Evolutionary conservation across 2,329 filamentous ascomycete species (phyloP), one percentile per base, ranked within the genome.

Genomic region (Phoma sp.): DNA sequence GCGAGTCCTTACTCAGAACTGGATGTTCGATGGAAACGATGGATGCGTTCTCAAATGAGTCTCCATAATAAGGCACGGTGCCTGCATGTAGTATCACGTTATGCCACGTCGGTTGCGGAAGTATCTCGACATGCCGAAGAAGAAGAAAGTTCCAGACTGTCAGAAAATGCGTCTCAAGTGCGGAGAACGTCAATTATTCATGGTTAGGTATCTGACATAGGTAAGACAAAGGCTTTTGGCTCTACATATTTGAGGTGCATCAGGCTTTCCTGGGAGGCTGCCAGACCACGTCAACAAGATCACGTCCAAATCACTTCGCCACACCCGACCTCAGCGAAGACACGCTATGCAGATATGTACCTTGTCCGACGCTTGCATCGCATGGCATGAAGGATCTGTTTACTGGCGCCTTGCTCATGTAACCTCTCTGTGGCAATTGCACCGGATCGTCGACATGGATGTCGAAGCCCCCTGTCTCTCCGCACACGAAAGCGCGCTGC

Each of bases 21-120:
- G 48, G 37, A 12, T 5, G 15, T 15, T 7, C 5, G 25, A 38
- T 44, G 17, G 6, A 32, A 10, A 29, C 39, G 39, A 51, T 38
- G 48, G 48, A 51, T 51, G 48, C 39, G 33, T 39, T 38, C 38
- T 27, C 25, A 43, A 38, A 51, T 51, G 24, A 38, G 33, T 43
- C 39, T 51, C 48, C 40, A 38, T 38, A 41, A 38, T 32, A 19
- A 19, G 19, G 17, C 32, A 31, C 12, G 32, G 4, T 37, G 24
- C 33, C 24, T 25, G 22, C 15, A 48, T 33, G 35, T 5, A 31
- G 10, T 12, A 31, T 32, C 9, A 19, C 36, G 2, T 24, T 40
- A 17, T 13, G 27, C 27, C 8, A 17, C 17, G 24, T 51, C 48
- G 33, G 48, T 33, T 51, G 39, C 39, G 22, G 46, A 39, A 50